A percentile compares a stretch with the other conserved stretches of the same genome.
Conservation (phyloP, 352 stramenopile genomes). For the Globisporangium solare region DNA sequence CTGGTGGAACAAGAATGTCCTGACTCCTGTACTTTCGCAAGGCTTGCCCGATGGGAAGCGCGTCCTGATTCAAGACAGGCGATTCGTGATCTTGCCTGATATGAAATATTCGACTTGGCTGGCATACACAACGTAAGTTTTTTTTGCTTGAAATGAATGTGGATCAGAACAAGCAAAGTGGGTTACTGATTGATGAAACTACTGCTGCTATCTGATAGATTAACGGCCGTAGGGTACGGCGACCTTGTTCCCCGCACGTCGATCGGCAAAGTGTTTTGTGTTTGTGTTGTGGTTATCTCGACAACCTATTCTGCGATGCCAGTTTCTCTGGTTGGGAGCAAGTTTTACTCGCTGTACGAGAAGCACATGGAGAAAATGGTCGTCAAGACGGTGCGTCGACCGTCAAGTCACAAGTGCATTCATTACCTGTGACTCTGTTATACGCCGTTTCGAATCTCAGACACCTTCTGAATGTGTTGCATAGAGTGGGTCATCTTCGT, state of each 20-base stretch:
- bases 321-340: constrained; percentile 58
- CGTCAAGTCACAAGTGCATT: background rate
- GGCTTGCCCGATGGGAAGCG: constrained; percentile 50
- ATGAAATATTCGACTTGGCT: constrained; percentile 74
- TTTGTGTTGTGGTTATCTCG: constrained; percentile 56
- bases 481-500: constrained; percentile 50
- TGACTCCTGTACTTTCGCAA: constrained; percentile 34
- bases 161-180: background rate
- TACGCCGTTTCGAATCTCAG: no score
- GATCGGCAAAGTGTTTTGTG: constrained; percentile 58
- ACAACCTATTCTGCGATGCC: constrained; percentile 78
- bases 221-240: constrained; percentile 75
- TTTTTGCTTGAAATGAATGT: background rate
- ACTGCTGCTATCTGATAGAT: constrained; percentile 15
- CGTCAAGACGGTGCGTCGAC: constrained; percentile 35
- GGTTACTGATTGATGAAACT: background rate
- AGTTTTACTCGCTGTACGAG: constrained; percentile 73
- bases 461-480: no score
- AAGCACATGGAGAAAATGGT: constrained; percentile 60
- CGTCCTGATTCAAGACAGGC: constrained; percentile 55
- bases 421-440: background rate
- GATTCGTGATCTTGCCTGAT: constrained; percentile 43
- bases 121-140: constrained; percentile 50
- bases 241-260: constrained; percentile 56
- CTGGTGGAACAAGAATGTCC: constrained; percentile 46